phyloP scores from a whole-genome alignment of 1,139 yeast species.

The Suzukiozyma palmioleophila region DNA sequence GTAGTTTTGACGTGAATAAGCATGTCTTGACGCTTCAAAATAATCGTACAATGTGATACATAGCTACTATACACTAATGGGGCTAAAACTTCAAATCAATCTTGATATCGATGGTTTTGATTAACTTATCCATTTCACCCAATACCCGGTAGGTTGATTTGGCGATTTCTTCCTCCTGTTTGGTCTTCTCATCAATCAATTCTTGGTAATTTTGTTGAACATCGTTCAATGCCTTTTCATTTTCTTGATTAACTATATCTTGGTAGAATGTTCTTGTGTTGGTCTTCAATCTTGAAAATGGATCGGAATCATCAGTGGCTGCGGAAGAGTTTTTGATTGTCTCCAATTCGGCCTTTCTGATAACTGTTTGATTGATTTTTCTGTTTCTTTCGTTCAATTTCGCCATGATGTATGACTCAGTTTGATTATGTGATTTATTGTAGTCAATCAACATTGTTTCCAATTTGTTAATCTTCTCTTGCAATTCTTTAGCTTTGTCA shows the following conservation, averaged over 20 bases:
- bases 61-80: no score
- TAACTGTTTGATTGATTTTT: conserved; percentile 68
- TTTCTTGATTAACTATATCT: conserved; percentile 40
- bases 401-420: conserved; percentile 38
- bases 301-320: conserved; percentile 58
- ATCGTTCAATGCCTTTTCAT: conserved; percentile 41
- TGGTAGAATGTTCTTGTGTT: conserved; percentile 78
- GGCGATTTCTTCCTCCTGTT: conserved; percentile 39
- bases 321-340: conserved; percentile 45
- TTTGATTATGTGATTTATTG: conserved; percentile 15
- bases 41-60: no score
- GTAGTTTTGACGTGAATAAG: no score
- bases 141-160: conserved; percentile 39
- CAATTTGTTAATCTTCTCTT: conserved; percentile 44
- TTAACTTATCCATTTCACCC: conserved; percentile 42
- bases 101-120: conserved; percentile 31
- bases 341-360: conserved; percentile 74
- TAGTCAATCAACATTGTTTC: conserved; percentile 21
- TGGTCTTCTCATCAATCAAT: conserved; percentile 32
- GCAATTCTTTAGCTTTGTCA: conserved; percentile 49
- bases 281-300: conserved; percentile 86
- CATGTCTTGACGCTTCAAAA: no score
- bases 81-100: conserved; percentile 18
- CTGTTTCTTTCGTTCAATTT: conserved; percentile 79
- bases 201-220: conserved; percentile 33